Conservation (phyloP, 2,329 filamentous ascomycete species). For the Calonectria naviculata region DNA sequence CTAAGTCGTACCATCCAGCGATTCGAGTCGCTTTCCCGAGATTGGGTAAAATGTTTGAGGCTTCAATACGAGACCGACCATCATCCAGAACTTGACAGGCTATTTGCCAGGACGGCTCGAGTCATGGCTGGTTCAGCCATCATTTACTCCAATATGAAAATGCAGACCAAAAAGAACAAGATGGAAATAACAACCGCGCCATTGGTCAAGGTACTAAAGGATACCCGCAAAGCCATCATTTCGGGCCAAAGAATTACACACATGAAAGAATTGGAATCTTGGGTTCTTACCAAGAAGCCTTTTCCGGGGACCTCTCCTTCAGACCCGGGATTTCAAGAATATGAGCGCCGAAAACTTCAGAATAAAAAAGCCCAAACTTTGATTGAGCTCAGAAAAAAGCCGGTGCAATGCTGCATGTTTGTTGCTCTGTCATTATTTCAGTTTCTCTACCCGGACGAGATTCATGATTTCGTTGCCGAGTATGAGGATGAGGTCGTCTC, state of each 20-base stretch:
- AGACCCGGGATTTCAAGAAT: constrained; percentile 9
- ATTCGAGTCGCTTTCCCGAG: constrained; percentile 21
- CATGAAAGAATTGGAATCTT: constrained; percentile 19
- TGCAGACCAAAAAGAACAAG: constrained; percentile 11
- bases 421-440: constrained; percentile 24
- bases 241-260: constrained; percentile 28
- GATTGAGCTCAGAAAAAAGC: constrained; percentile 24
- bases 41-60: constrained; percentile 16
- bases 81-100: constrained; percentile 20
- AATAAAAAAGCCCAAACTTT: constrained; percentile 24
- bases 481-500: constrained; percentile 31
- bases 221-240: constrained; percentile 25
- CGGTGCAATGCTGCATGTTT: constrained; percentile 34
- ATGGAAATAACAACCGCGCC: constrained; percentile 14
- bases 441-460: constrained; percentile 20
- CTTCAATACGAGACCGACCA: constrained; percentile 9
- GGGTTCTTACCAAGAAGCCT: constrained; percentile 15
- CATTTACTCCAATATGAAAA: constrained; percentile 29
- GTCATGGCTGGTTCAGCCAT: constrained; percentile 25
- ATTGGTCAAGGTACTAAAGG: constrained; percentile 22
- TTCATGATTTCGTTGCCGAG: constrained; percentile 29
- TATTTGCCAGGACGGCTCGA: constrained; percentile 19
- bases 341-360: constrained; percentile 17
- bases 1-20: constrained; percentile 21
- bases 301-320: not conserved